Percentiles rank a stretch among this genome's conserved stretches.
Evolutionary conservation across 192 early-diverging fungal genomes (phyloP).

Genomic region (Tieghemiomyces parasiticus): DNA sequence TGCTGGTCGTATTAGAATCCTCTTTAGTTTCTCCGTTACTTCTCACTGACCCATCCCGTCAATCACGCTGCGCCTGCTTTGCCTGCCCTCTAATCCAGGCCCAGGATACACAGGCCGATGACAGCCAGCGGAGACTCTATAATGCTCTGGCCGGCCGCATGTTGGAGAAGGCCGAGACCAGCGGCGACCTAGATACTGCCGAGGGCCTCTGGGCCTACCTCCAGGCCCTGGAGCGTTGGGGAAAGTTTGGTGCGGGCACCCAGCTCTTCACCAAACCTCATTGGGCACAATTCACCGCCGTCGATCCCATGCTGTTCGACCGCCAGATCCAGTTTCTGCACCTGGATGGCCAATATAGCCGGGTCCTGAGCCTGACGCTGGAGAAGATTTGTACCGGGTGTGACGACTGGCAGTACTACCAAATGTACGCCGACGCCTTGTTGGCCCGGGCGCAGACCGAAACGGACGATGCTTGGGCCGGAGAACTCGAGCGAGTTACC

Average conservation of each 20-base stretch:
- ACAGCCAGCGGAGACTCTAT: conserved; percentile 28
- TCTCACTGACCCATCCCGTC: no score
- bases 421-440: conserved; percentile 20
- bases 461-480: neutral
- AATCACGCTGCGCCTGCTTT: no score
- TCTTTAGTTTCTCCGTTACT: no score
- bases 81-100: no score
- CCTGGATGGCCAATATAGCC: conserved; percentile 28
- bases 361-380: conserved; percentile 26
- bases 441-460: neutral
- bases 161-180: conserved; percentile 57
- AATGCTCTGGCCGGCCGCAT: conserved; percentile 67
- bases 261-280: conserved; percentile 38
- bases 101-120: no score
- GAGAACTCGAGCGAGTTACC: no score
- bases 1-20: no score
- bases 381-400: conserved; percentile 21
- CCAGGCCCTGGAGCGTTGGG: conserved; percentile 50
- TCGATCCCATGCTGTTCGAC: conserved; percentile 57
- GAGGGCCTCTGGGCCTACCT: conserved; percentile 74
- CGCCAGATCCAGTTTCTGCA: conserved; percentile 36
- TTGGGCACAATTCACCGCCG: conserved; percentile 43
- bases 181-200: conserved; percentile 42
- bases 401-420: conserved; percentile 29
- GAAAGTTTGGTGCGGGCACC: conserved; percentile 49